These are phyloP conservation scores for Aureobasidium musti DNA, from an alignment of 2,329 filamentous ascomycete genomes.

Conservation along the genomic window DNA sequence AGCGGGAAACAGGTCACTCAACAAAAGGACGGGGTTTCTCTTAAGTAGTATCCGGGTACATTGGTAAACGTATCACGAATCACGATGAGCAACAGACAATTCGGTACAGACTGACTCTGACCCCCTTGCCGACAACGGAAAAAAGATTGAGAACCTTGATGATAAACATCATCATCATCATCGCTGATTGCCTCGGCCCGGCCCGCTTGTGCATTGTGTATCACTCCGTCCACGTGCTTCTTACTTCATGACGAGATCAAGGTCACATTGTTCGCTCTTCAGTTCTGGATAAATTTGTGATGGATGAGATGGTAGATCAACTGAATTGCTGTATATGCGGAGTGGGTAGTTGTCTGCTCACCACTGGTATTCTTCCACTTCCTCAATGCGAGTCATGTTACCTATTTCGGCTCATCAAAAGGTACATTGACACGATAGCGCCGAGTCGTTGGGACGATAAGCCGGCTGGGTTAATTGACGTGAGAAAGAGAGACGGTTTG, in stretches of 20 bases:
- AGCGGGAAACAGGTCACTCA: not conserved
- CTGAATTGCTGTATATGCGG: not conserved
- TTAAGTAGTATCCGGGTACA: slow-evolving; percentile 8
- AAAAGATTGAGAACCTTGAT: slow-evolving; percentile 24
- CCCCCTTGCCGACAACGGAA: slow-evolving; percentile 7
- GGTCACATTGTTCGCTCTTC: not conserved
- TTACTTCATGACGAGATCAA: not conserved
- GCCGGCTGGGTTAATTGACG: not conserved
- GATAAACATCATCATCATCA: slow-evolving; percentile 2
- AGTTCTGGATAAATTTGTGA: not conserved
- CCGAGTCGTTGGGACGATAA: slow-evolving; percentile 1
- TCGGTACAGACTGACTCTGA: not conserved
- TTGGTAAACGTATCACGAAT: not conserved
- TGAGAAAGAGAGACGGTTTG: not conserved
- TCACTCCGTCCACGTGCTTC: not conserved
- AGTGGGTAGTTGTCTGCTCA: not conserved
- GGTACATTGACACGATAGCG: not conserved
- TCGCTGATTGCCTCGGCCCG: not conserved
- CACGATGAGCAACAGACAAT: slow-evolving; percentile 1
- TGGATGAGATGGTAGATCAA: not conserved
- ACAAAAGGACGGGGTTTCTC: not conserved
- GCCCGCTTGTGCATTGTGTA: not conserved
- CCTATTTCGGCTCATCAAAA: not conserved
- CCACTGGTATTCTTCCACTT: not conserved
- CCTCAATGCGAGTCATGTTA: not conserved